Base-by-base conservation (phyloP, 140 eudicot species). In the Ambrosia hybrid region DNA sequence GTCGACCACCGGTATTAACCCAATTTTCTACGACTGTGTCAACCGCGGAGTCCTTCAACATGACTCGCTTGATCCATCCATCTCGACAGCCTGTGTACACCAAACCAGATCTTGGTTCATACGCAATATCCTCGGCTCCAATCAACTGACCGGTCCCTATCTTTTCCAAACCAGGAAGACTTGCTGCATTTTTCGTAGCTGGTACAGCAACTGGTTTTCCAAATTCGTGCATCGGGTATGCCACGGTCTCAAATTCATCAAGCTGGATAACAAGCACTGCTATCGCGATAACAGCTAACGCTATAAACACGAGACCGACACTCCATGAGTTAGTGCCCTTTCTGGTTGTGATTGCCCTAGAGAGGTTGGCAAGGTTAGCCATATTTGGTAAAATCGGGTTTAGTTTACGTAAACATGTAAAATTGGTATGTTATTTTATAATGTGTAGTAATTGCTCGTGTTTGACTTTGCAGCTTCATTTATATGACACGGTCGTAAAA, bases 1-100 rank as follows among this genome's bases (percentile, higher is more conserved):
- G 95, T 0, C 92, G 78, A 21, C 97, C 97, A 0, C 95, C 97
- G 0, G 97, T 87, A 79, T 81, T 65, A 41, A 83, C 95, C 97
- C 88, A 85, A 16, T 77, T 77, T 75, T 90, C 91, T 64, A 85
- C 85, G 13, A 21, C 73, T 13, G 85, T 80, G 30, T 72, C 89
- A 72, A 80, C 86, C 43, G 15, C 76, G 10, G 85, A 83, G n/a
- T 72, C 89, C n/a, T 34, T 61, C 51, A 81, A 16, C 33, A 6
- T 52, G 61, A 90, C 83, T 68, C 86, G 84, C 72, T 81, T 88
- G 64, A 91, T 41, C 97, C 97, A 91, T 71, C 97, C 97, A 72
- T 88, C 96, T 3, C 3, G 73, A 37, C 92, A 84, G 0, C 91
- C 92, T 0, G 97, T 86, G 65, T 86, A 91, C 2, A 84, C 37